Conservation (phyloP, 305 asterid genomes). For the Solanum hybrid region DNA sequence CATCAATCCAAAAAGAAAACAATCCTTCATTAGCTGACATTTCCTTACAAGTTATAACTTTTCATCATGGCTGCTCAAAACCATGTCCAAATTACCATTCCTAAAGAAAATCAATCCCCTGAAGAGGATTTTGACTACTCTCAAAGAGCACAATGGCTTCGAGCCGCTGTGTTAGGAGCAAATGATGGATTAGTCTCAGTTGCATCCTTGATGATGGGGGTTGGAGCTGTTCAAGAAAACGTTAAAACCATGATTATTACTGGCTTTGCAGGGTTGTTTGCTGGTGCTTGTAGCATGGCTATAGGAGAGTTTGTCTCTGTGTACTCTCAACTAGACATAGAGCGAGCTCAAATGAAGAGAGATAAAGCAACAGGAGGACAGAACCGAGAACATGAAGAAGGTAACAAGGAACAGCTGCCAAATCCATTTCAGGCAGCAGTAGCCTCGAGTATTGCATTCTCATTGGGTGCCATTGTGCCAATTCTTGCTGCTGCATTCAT, state of each 20-base stretch:
- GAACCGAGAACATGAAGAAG: background rate
- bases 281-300: slow-evolving; percentile 68
- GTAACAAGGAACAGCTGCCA: slow-evolving; percentile 25
- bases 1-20: background rate
- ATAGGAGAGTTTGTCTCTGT: slow-evolving; percentile 55
- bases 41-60: background rate
- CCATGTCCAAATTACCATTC: slow-evolving; percentile 10
- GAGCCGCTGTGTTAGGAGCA: slow-evolving; percentile 51
- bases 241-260: slow-evolving; percentile 40
- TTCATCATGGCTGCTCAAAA: slow-evolving; percentile 17
- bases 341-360: slow-evolving; percentile 39
- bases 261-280: slow-evolving; percentile 42
- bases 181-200: slow-evolving; percentile 50
- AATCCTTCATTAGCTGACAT: background rate
- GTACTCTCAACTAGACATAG: slow-evolving; percentile 48
- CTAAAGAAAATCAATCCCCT: slow-evolving; percentile 6
- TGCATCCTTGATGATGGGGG: slow-evolving; percentile 46
- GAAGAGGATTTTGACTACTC: slow-evolving; percentile 22
- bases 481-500: slow-evolving; percentile 38
- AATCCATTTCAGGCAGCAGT: slow-evolving; percentile 41
- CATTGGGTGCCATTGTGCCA: slow-evolving; percentile 45
- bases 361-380: background rate
- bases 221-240: slow-evolving; percentile 46
- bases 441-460: slow-evolving; percentile 43
- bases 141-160: slow-evolving; percentile 40